Conservation (phyloP, 2,329 filamentous ascomycete species). For the Juglanconis oblonga region DNA sequence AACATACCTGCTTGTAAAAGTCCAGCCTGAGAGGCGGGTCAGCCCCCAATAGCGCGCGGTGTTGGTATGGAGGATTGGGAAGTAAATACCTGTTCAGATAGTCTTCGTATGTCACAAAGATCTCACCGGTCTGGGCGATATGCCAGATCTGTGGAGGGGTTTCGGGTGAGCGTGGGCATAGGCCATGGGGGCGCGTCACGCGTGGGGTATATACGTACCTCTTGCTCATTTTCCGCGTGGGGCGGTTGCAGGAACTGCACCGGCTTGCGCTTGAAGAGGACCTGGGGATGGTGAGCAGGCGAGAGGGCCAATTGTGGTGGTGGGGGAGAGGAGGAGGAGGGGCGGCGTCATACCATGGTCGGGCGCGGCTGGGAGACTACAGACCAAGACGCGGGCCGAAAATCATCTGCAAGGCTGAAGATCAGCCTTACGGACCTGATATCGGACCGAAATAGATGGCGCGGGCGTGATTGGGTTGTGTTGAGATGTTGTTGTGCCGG, state of each 20-base stretch:
- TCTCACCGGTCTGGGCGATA: slow-evolving; percentile 84
- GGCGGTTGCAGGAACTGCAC: slow-evolving; percentile 76
- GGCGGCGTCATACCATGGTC: slow-evolving; percentile 31
- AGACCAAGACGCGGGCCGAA: slow-evolving; percentile 21
- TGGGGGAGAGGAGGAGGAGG: slow-evolving; percentile 7
- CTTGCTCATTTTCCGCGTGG: slow-evolving; percentile 73
- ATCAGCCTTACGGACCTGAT: slow-evolving; percentile 30
- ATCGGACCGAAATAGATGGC: slow-evolving; percentile 27
- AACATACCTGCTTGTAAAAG: slow-evolving; percentile 81
- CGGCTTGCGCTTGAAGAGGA: slow-evolving; percentile 93
- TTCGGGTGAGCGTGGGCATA: slow-evolving; percentile 18
- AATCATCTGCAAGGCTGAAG: slow-evolving; percentile 41
- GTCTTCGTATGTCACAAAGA: slow-evolving; percentile 84
- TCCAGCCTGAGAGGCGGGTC: slow-evolving; percentile 64
- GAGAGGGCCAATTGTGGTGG: slow-evolving; percentile 18
- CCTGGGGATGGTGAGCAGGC: slow-evolving; percentile 50
- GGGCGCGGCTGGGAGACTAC: slow-evolving; percentile 13
- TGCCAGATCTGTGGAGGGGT: slow-evolving; percentile 71
- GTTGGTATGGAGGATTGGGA: neutral
- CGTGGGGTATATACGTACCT: slow-evolving; percentile 55
- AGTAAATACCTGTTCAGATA: slow-evolving; percentile 74
- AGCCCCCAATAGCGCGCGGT: slow-evolving; percentile 21
- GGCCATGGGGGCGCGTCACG: slow-evolving; percentile 9
- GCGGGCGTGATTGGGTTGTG: slow-evolving; percentile 25
- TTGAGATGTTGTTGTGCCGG: slow-evolving; percentile 23